Evolutionary conservation across 2,329 filamentous ascomycete genomes (phyloP).

Genomic region (Aspergillus nomiae): DNA sequence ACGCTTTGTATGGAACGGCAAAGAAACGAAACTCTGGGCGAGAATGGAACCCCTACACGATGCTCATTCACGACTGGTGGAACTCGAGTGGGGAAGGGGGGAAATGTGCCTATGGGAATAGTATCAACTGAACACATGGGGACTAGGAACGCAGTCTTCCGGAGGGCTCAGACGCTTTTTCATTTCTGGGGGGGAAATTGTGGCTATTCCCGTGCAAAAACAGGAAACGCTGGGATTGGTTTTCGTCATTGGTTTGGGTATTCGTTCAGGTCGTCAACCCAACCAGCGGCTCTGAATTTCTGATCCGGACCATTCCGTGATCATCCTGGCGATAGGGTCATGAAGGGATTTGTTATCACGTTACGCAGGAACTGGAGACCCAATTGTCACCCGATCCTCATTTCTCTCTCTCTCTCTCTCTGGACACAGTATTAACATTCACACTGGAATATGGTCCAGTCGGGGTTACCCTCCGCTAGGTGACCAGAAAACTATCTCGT

Average conservation of each 20-base stretch:
- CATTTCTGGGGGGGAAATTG: not conserved
- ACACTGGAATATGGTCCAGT: not conserved
- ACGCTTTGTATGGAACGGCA: constrained; percentile 1
- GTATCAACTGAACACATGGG: not conserved
- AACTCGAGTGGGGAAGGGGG: not conserved
- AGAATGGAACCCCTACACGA: not conserved
- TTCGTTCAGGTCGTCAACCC: not conserved
- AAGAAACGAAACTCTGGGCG: not conserved
- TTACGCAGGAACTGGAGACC: not conserved
- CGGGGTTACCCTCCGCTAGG: not conserved
- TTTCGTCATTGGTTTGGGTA: not conserved
- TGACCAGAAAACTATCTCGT: not conserved
- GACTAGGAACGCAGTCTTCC: constrained; percentile 4
- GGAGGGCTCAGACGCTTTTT: not conserved
- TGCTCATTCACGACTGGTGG: not conserved
- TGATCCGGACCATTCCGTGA: constrained; percentile 3
- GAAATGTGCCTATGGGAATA: not conserved
- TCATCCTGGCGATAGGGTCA: not conserved
- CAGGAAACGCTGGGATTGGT: not conserved
- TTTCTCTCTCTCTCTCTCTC: not conserved
- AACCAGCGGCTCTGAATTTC: not conserved
- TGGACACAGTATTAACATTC: too few species aligned
- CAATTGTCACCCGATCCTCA: constrained; percentile 2
- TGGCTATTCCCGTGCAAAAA: constrained; percentile 1
- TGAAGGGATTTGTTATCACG: not conserved